Evolutionary conservation across 2,329 filamentous ascomycete species (phyloP).

Genomic region (Fusarium mangiferae): DNA sequence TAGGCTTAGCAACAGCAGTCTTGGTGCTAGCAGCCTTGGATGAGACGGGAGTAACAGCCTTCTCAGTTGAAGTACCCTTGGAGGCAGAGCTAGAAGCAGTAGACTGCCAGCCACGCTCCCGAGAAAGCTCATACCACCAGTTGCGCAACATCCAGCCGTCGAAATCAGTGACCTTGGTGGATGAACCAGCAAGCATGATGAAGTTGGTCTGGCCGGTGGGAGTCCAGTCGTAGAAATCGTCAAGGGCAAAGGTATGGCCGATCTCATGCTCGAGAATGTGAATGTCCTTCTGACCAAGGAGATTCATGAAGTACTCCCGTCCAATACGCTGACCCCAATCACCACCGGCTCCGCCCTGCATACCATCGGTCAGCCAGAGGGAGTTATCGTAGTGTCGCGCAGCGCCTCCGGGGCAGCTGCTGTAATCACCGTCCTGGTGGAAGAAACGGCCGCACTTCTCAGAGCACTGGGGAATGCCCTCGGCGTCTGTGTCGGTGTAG

Average conservation of each 20-base stretch:
- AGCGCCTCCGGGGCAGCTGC: constrained; percentile 48
- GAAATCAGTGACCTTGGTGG: constrained; percentile 57
- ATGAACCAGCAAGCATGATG: constrained; percentile 58
- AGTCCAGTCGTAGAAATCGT: constrained; percentile 56
- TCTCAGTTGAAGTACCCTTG: neutral
- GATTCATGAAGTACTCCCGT: constrained; percentile 55
- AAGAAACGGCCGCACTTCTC: constrained; percentile 56
- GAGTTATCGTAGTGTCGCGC: constrained; percentile 56
- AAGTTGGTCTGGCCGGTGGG: constrained; percentile 55
- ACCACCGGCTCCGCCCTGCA: constrained; percentile 56
- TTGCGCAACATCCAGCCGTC: constrained; percentile 61
- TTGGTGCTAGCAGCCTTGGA: neutral
- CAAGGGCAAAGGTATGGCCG: constrained; percentile 56
- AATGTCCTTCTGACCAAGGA: constrained; percentile 50
- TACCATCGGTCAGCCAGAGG: constrained; percentile 59
- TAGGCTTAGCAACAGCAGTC: neutral
- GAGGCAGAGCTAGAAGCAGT: neutral
- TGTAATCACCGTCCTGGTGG: constrained; percentile 56
- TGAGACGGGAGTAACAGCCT: neutral
- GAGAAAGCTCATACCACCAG: constrained; percentile 55
- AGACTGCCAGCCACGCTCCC: constrained; percentile 44
- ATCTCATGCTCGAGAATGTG: constrained; percentile 61
- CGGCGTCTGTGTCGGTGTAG: constrained; percentile 54
- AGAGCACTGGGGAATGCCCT: constrained; percentile 54
- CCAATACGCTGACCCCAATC: constrained; percentile 60